These are phyloP conservation scores for Dalbergia cultrata DNA, from an alignment of 306 rosid species.

Conservation along the genomic window DNA sequence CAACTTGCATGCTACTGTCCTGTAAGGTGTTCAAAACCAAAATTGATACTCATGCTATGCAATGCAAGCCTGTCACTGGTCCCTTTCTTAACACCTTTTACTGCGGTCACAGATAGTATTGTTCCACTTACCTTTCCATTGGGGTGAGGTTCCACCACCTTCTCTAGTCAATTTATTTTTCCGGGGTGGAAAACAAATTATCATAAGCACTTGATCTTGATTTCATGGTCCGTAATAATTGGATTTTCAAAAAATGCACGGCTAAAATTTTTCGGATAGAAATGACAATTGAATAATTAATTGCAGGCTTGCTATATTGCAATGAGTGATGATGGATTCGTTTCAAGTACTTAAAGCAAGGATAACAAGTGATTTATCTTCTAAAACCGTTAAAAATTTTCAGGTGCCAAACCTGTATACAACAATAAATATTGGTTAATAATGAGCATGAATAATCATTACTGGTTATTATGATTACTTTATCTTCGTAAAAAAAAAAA, in stretches of 20 bases:
- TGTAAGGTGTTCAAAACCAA: neutral
- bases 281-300: neutral
- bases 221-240: neutral
- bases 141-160: neutral
- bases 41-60: conserved; percentile 27
- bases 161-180: neutral
- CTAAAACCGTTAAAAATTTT: neutral
- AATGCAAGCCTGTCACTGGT: conserved; percentile 43
- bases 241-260: neutral
- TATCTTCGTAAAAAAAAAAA: neutral
- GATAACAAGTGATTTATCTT: neutral
- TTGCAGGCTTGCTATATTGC: neutral
- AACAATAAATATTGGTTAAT: neutral
- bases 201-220: neutral
- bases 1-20: conserved; percentile 47
- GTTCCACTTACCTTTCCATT: neutral
- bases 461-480: neutral
- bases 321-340: neutral
- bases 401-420: neutral
- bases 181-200: neutral
- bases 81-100: conserved; percentile 37
- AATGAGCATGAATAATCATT: neutral
- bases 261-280: neutral
- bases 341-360: neutral
- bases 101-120: conserved; percentile 1